Evolutionary conservation across 306 rosid species (phyloP).

Genomic region (Hippophae rhamnoides): DNA sequence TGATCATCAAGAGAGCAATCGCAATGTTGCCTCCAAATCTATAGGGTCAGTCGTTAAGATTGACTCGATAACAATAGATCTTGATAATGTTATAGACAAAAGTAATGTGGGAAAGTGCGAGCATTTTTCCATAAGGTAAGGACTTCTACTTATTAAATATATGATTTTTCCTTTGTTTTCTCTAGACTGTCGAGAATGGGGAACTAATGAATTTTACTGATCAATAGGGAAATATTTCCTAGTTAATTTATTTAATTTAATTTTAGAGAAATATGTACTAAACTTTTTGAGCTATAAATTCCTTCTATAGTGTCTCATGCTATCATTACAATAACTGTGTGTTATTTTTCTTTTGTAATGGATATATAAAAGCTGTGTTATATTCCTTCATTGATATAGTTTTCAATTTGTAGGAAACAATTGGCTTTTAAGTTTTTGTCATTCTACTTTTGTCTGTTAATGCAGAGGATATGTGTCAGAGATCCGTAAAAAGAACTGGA

Average conservation of each 20-base stretch:
- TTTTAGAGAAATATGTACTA: no score
- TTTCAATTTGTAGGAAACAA: conserved; percentile 2
- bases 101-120: conserved; percentile 54
- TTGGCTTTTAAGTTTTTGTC: conserved; percentile 11
- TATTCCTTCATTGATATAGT: background rate
- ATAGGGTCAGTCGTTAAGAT: conserved; percentile 59
- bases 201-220: no score
- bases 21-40: conserved; percentile 31
- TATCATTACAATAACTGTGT: no score
- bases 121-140: conserved; percentile 91
- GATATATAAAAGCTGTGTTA: no score
- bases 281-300: no score
- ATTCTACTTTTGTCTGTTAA: conserved; percentile 8
- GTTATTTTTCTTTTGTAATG: no score
- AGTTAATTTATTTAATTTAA: no score
- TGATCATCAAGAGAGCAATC: conserved; percentile 21
- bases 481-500: conserved; percentile 68
- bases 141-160: conserved; percentile 13
- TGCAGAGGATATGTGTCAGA: conserved; percentile 88
- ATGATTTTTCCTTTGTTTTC: conserved; percentile 8
- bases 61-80: conserved; percentile 80
- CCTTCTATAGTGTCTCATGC: no score
- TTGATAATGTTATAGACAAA: conserved; percentile 38
- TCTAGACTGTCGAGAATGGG: background rate
- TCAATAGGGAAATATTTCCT: no score